These are phyloP conservation scores for Colletotrichum neosansevieriae DNA, from an alignment of 2,329 filamentous ascomycete genomes.

Conservation along the genomic window DNA sequence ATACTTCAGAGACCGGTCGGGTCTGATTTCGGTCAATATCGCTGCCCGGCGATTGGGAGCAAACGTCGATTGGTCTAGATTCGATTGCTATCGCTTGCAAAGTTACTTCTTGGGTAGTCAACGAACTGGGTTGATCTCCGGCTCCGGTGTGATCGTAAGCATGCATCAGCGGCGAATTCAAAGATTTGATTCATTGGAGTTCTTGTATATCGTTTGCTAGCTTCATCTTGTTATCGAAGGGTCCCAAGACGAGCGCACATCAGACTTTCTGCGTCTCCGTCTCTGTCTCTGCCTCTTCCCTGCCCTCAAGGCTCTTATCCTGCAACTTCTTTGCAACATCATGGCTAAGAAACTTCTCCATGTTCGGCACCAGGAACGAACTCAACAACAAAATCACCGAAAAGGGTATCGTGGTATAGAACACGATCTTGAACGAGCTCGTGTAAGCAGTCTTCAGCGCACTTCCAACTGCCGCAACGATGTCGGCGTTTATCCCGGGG, in stretches of 20 bases:
- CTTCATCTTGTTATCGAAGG: too few species aligned
- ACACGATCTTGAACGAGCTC: conserved; percentile 58
- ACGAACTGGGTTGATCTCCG: too few species aligned
- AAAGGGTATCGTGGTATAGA: conserved; percentile 55
- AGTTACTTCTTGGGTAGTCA: too few species aligned
- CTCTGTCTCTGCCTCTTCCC: background rate
- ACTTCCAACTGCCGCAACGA: conserved; percentile 49
- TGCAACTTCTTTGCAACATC: conserved; percentile 59
- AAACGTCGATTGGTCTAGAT: background rate
- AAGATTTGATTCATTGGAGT: too few species aligned
- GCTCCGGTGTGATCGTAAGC: too few species aligned
- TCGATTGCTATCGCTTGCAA: too few species aligned
- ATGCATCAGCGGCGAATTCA: too few species aligned
- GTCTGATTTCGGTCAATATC: conserved; percentile 6
- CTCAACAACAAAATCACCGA: conserved; percentile 53
- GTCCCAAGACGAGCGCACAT: background rate
- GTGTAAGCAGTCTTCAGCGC: conserved; percentile 56
- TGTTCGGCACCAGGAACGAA: conserved; percentile 54
- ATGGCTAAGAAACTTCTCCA: conserved; percentile 56
- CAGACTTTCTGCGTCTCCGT: background rate
- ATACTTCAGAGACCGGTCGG: conserved; percentile 31
- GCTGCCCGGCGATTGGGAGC: background rate
- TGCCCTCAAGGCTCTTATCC: conserved; percentile 20
- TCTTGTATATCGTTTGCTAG: too few species aligned
- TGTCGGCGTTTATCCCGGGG: conserved; percentile 49